phyloP scores from a whole-genome alignment of 2,329 filamentous ascomycete species.

The Exophiala bonariae region DNA sequence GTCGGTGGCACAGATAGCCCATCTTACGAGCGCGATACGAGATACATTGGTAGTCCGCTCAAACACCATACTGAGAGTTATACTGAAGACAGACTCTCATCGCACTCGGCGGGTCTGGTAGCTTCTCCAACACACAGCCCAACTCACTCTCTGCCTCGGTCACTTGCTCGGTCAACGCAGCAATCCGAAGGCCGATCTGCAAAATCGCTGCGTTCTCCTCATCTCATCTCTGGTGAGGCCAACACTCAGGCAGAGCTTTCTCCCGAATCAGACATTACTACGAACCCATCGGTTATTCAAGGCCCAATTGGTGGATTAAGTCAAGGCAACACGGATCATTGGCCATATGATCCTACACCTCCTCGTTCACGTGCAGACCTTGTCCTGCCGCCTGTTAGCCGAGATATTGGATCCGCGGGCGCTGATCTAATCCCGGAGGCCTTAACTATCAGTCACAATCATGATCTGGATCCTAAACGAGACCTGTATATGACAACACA shows the following conservation, averaged over 20 bases:
- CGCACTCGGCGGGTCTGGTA: conserved; percentile 40
- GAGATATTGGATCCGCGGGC: conserved; percentile 44
- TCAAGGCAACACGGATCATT: conserved; percentile 51
- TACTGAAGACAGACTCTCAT: conserved; percentile 37
- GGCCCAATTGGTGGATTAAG: conserved; percentile 64
- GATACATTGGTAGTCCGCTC: conserved; percentile 44
- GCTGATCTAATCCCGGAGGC: conserved; percentile 35
- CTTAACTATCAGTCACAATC: conserved; percentile 34
- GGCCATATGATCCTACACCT: conserved; percentile 59
- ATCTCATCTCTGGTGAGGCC: conserved; percentile 6
- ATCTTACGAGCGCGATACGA: conserved; percentile 17
- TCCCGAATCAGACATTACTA: conserved; percentile 65
- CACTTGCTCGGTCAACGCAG: conserved; percentile 8
- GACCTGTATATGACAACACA: conserved; percentile 37
- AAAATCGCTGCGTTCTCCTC: conserved; percentile 20
- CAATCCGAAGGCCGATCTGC: conserved; percentile 7
- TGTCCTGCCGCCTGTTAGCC: conserved; percentile 36
- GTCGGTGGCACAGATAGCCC: conserved; percentile 29
- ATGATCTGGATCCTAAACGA: conserved; percentile 36
- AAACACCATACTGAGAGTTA: conserved; percentile 43
- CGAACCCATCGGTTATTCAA: conserved; percentile 81
- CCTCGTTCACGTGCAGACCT: conserved; percentile 36
- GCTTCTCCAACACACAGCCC: conserved; percentile 58
- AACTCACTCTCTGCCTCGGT: conserved; percentile 40
- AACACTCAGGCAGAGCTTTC: conserved; percentile 20